Evolutionary conservation across 2,329 filamentous ascomycete species (phyloP).

Genomic region (Pseudogymnoascus sp.): DNA sequence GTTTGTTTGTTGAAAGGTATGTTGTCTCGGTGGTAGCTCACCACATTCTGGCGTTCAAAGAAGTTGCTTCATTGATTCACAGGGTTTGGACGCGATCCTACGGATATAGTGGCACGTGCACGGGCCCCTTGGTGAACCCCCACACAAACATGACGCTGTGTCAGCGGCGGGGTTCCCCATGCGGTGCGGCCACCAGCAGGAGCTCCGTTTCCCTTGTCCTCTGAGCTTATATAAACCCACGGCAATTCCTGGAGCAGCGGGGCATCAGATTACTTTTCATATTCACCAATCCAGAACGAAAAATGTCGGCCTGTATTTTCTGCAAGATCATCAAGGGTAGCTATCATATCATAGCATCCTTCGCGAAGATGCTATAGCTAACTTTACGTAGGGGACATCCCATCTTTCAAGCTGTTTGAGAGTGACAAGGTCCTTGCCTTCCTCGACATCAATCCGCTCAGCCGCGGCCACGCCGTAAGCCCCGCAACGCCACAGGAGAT

Average conservation of each 20-base stretch:
- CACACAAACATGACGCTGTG: conserved; percentile 6
- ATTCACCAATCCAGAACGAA: not conserved
- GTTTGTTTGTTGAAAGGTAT: not conserved
- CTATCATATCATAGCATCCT: conserved; percentile 3
- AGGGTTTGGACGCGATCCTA: not conserved
- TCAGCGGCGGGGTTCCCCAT: conserved; percentile 3
- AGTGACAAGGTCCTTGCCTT: conserved; percentile 90
- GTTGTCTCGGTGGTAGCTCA: not conserved
- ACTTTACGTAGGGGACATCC: conserved; percentile 68
- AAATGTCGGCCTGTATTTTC: conserved; percentile 76
- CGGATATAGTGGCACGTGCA: not conserved
- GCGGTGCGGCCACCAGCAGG: not conserved
- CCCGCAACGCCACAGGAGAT: not conserved
- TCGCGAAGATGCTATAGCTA: conserved; percentile 9
- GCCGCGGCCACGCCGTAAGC: conserved; percentile 78
- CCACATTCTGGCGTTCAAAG: not conserved
- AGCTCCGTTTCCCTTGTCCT: not conserved
- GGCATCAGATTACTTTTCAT: conserved; percentile 5
- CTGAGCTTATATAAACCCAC: not conserved
- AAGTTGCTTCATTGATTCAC: not conserved
- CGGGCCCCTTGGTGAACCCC: not conserved
- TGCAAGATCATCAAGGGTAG: conserved; percentile 94
- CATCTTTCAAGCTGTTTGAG: conserved; percentile 93
- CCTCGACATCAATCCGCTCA: conserved; percentile 88
- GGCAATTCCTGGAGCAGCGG: not conserved